phyloP scores from a whole-genome alignment of 345 rosid genomes.

The Anastatica hierochuntica region DNA sequence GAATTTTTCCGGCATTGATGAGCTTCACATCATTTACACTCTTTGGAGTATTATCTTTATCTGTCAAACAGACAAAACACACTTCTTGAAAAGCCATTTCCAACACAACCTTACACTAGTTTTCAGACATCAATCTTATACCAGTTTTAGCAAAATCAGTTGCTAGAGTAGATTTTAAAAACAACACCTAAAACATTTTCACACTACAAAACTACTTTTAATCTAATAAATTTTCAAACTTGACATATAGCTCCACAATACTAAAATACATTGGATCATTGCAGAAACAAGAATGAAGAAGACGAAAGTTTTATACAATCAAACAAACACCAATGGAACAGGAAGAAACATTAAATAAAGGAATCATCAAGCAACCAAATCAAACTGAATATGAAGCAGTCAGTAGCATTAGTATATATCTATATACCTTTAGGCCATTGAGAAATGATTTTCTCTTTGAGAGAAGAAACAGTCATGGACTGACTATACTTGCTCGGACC shows the following conservation, averaged over 20 bases:
- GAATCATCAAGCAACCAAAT: not conserved
- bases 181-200: not conserved
- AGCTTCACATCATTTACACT: constrained; percentile 56
- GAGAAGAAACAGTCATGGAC: constrained; percentile 49
- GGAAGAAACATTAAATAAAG: no score
- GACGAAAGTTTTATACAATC: no score
- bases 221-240: constrained; percentile 1
- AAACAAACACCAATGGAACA: no score
- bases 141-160: not conserved
- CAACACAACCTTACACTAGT: not conserved
- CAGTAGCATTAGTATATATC: not conserved
- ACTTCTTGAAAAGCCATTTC: constrained; percentile 7
- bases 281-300: constrained; percentile 8
- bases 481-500: constrained; percentile 49
- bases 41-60: constrained; percentile 54
- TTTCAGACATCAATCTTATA: not conserved
- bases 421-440: constrained; percentile 55
- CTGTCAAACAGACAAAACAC: constrained; percentile 25
- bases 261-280: not conserved
- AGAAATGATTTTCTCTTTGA: constrained; percentile 50
- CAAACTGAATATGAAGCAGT: not conserved
- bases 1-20: constrained; percentile 65
- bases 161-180: no score
- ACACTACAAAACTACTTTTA: not conserved
- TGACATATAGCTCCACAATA: no score